Percentiles rank a stretch among this genome's conserved stretches.
These are phyloP conservation scores for Aphanomyces invadans DNA, from an alignment of 352 stramenopile genomes.

Conservation along the genomic window DNA sequence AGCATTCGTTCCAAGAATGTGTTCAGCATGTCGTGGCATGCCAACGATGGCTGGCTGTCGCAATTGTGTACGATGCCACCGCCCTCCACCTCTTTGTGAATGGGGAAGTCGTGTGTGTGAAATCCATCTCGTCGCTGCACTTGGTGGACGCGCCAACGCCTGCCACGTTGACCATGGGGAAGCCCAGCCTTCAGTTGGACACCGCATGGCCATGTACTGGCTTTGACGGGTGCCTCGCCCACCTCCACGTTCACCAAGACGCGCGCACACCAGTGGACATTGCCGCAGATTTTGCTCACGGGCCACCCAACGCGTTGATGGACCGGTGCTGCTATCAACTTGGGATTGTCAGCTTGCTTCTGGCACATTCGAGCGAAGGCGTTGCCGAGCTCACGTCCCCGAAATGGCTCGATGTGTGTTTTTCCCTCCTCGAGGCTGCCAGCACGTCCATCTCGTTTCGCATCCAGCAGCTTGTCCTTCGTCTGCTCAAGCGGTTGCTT, in stretches of 20 bases:
- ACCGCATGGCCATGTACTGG: conserved; percentile 7
- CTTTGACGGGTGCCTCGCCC: conserved; percentile 77
- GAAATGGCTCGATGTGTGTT: conserved; percentile 51
- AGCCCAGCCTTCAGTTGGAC: not conserved
- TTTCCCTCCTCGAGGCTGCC: conserved; percentile 40
- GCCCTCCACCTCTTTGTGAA: conserved; percentile 90
- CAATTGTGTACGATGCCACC: conserved; percentile 70
- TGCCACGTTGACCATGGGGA: conserved; percentile 11
- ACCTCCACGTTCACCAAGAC: conserved; percentile 83
- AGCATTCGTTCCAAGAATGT: conserved; percentile 10
- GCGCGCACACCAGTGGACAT: conserved; percentile 53
- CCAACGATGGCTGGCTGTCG: conserved; percentile 76
- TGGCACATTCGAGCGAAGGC: conserved; percentile 47
- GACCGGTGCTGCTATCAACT: conserved; percentile 36
- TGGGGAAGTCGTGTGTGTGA: conserved; percentile 77
- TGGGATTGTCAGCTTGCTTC: conserved; percentile 33
- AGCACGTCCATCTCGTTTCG: conserved; percentile 35
- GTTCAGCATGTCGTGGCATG: not conserved
- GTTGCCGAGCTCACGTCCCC: conserved; percentile 28
- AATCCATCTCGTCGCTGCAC: conserved; percentile 38
- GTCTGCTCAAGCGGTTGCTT: conserved; percentile 43
- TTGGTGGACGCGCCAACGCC: not conserved
- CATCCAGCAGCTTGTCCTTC: conserved; percentile 60
- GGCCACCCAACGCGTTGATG: conserved; percentile 6
- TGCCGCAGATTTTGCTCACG: not conserved